These are phyloP conservation scores for Cercospora canescens DNA, from an alignment of 2,329 filamentous ascomycete species.

Conservation along the genomic window DNA sequence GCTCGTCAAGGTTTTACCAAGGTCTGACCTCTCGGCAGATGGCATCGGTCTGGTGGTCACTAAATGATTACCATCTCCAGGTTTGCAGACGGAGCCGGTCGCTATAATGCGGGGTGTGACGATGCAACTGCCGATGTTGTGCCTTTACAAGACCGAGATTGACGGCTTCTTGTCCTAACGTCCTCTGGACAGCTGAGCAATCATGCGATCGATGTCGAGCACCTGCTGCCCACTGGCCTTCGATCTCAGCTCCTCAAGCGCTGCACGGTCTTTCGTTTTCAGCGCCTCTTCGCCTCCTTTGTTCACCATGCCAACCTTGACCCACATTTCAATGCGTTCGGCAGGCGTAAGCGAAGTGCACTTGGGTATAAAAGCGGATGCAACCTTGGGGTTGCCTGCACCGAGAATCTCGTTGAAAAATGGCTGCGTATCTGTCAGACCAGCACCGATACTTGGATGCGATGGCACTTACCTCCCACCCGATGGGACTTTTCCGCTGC, in stretches of 20 bases:
- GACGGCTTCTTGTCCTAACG: slow-evolving; percentile 19
- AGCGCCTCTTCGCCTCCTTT: slow-evolving; percentile 92
- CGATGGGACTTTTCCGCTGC: slow-evolving; percentile 82
- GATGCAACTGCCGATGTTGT: not conserved
- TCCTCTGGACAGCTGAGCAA: slow-evolving; percentile 49
- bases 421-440: slow-evolving; percentile 55
- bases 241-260: slow-evolving; percentile 71
- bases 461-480: slow-evolving; percentile 75
- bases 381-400: slow-evolving; percentile 86
- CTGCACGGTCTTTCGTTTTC: slow-evolving; percentile 73
- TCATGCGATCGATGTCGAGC: slow-evolving; percentile 80
- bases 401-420: slow-evolving; percentile 89
- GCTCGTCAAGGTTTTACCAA: not conserved
- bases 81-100: not conserved
- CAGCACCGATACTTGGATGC: not conserved
- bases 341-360: slow-evolving; percentile 69
- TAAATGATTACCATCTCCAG: not conserved
- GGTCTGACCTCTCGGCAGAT: slow-evolving; percentile 7
- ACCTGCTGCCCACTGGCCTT: slow-evolving; percentile 70
- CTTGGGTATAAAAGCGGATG: slow-evolving; percentile 82
- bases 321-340: slow-evolving; percentile 86
- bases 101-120: not conserved
- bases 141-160: not conserved
- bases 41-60: not conserved
- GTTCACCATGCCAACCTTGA: slow-evolving; percentile 87